These are phyloP conservation scores for Lophium mytilinum DNA, from an alignment of 495 filamentous ascomycete species.

Conservation along the genomic window DNA sequence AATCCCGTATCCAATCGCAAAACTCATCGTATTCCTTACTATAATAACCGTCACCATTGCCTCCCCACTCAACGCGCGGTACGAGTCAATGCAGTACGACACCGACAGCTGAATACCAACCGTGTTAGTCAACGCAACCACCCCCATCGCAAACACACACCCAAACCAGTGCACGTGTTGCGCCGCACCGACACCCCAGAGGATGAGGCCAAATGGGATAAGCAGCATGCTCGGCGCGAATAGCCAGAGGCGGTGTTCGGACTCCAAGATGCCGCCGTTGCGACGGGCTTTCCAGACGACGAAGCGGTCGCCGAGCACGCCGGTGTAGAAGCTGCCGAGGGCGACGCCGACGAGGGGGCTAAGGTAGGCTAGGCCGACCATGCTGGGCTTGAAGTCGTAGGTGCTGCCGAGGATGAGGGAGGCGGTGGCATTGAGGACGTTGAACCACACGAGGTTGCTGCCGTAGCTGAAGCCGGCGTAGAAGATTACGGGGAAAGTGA, in stretches of 20 bases:
- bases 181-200: slow-evolving; percentile 64
- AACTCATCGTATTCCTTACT: slow-evolving; percentile 59
- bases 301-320: slow-evolving; percentile 52
- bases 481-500: slow-evolving; percentile 54
- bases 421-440: slow-evolving; percentile 57
- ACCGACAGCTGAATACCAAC: slow-evolving; percentile 53
- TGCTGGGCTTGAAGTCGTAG: slow-evolving; percentile 50
- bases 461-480: slow-evolving; percentile 62
- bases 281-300: slow-evolving; percentile 50
- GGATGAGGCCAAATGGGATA: slow-evolving; percentile 49
- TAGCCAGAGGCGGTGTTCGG: slow-evolving; percentile 58
- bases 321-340: slow-evolving; percentile 41
- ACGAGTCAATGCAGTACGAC: slow-evolving; percentile 56
- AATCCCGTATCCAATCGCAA: slow-evolving; percentile 53
- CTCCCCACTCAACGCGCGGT: slow-evolving; percentile 54
- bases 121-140: slow-evolving; percentile 49
- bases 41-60: slow-evolving; percentile 57
- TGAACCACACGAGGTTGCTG: slow-evolving; percentile 56
- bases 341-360: slow-evolving; percentile 50
- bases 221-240: slow-evolving; percentile 43
- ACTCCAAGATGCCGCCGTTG: slow-evolving; percentile 55
- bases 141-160: slow-evolving; percentile 53
- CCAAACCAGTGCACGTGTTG: slow-evolving; percentile 40
- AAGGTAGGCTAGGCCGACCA: slow-evolving; percentile 56
- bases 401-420: slow-evolving; percentile 51